Evolutionary conservation across 1,284 basidiomycete genomes (phyloP), one percentile per base, ranked within the genome.

Genomic region (Moesziomyces sp.): DNA sequence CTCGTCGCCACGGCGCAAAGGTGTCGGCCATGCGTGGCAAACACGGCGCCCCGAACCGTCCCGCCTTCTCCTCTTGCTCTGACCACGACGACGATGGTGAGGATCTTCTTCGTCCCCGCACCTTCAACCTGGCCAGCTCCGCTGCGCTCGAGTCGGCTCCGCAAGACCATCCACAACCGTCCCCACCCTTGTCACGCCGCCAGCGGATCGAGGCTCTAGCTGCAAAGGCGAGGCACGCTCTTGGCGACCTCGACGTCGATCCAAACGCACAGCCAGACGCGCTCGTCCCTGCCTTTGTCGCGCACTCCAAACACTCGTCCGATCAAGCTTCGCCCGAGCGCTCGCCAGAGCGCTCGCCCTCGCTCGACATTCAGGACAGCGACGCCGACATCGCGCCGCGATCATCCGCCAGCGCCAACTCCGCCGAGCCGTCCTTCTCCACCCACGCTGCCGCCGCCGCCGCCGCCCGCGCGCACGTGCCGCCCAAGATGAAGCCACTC

Each of bases 401-500:
- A 6, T 44, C 48, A 16, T 49, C 52, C 18, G 5, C 34, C 13
- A 38, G 35, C 35, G 13, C 35, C 35, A 38, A 38, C 16, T 38
- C 14, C 10, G 18, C 47, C 10, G 52, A 52, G 26, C 13, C 8
- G 9, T 8, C 6, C 30, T 8, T 30, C 30, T 30, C 8, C 2
- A 10, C 11, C 30, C 30, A 30, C 30, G 30, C 5, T 8, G 30
- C 30, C 30, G 30, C 30, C 30, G 30, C 30, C 30, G 6, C 8
- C 30, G 9, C 30, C 46, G 23, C 50, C 19, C 7, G 51, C n/a
- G 60, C 60, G 52, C 60, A 67, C 28, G 35, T 23, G 5, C 69
- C 48, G 35, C 60, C 64, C 44, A 67, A 67, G 28, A 50, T 67
- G 52, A 68, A 74, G 56, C 77, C 77, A 6, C 72, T 81, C 16